phyloP scores from a whole-genome alignment of 805 yeast genomes.

The Yarrowia sp. region DNA sequence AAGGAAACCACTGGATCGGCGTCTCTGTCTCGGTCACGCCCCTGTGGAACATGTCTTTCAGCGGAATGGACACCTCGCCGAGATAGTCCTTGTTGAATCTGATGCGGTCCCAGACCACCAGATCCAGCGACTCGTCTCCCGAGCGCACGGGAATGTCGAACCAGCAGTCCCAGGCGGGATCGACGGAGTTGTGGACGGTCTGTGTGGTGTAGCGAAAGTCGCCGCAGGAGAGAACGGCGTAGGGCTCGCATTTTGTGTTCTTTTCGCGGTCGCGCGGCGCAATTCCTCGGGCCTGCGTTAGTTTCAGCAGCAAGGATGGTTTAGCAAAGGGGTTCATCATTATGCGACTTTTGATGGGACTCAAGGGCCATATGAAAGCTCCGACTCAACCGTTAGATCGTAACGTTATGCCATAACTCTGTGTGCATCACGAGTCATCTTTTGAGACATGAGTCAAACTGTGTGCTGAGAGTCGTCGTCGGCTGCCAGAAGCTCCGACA shows the following conservation, averaged over 20 bases:
- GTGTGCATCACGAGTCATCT: neutral
- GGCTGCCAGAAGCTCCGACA: too few species aligned
- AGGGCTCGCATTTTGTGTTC: constrained; percentile 27
- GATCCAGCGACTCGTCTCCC: constrained; percentile 35
- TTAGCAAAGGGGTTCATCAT: too few species aligned
- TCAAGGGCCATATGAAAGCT: too few species aligned
- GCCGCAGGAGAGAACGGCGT: constrained; percentile 34
- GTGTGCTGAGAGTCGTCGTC: neutral
- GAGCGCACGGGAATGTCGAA: constrained; percentile 48
- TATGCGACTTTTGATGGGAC: too few species aligned
- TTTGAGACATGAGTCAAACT: constrained; percentile 6
- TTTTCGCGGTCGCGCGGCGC: constrained; percentile 16
- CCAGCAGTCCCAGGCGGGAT: constrained; percentile 76
- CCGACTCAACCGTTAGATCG: too few species aligned
- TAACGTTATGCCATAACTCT: neutral
- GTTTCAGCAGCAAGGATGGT: neutral
- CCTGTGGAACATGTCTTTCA: constrained; percentile 12
- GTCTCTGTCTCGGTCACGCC: constrained; percentile 3
- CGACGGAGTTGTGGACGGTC: constrained; percentile 64
- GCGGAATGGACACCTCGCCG: constrained; percentile 16
- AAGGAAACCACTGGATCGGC: neutral
- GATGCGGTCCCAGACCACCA: constrained; percentile 25
- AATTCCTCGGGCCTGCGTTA: constrained; percentile 27
- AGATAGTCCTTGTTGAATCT: constrained; percentile 24
- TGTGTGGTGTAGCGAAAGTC: constrained; percentile 43